A percentile compares a stretch with the other conserved stretches of the same genome.
phyloP scores from a whole-genome alignment of 495 filamentous ascomycete species.

The Gamarada debralockiae region DNA sequence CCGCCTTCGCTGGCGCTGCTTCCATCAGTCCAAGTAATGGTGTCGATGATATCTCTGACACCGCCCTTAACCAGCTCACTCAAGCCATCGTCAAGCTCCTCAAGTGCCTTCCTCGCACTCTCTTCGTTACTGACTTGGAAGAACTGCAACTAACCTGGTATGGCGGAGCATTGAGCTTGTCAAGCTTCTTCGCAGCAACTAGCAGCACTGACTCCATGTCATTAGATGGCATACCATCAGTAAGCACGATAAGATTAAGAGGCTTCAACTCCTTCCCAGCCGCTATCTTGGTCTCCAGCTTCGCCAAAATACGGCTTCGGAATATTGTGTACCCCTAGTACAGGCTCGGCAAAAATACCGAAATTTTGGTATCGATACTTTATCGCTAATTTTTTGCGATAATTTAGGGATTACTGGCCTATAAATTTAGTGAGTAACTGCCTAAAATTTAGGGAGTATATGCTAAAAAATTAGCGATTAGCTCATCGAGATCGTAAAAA shows the following conservation, averaged over 20 bases:
- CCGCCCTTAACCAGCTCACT: conserved; percentile 44
- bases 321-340: conserved; percentile 68
- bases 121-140: conserved; percentile 87
- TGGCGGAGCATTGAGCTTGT: conserved; percentile 65
- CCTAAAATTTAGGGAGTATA: no score
- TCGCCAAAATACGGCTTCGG: conserved; percentile 62
- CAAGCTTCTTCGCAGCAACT: conserved; percentile 62
- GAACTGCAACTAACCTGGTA: conserved; percentile 95
- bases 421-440: no score
- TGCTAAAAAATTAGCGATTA: no score
- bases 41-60: conserved; percentile 90
- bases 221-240: conserved; percentile 83
- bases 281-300: conserved; percentile 34
- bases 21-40: conserved; percentile 64
- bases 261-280: conserved; percentile 61
- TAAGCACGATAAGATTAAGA: conserved; percentile 90
- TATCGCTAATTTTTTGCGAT: no score
- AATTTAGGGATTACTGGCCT: no score
- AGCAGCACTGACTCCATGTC: conserved; percentile 70
- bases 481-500: no score
- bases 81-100: conserved; percentile 77
- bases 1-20: conserved; percentile 30
- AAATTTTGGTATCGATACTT: no score
- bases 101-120: conserved; percentile 57
- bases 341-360: no score